Evolutionary conservation across 352 stramenopile genomes (phyloP), one percentile per base, ranked within the genome.

Genomic region (Halophytophthora batemanensis): DNA sequence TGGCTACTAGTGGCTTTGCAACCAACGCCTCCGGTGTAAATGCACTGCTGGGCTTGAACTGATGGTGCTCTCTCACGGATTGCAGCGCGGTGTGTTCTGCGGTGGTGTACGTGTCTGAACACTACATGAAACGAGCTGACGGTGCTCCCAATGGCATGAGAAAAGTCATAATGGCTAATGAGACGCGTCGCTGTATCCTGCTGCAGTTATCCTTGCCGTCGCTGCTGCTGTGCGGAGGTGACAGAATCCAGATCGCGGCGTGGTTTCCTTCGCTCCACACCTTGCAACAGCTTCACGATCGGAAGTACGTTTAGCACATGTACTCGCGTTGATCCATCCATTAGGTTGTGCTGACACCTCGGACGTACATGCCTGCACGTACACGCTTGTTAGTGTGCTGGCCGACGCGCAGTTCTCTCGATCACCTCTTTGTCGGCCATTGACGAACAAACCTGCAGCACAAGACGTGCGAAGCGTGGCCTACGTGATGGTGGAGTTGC

Each of bases 401-500:
- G 38, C 37, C 6, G 56, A 77, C 42, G 46, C 69, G 5, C 47
- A 64, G 34, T 53, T 71, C 33, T 47, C 42, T n/a, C 65, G 62
- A 2, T 62, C 66, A 6, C 50, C 62, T 21, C 49, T 79, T 6
- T 56, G 50, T 22, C 48, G 54, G 10, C 48, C 69, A 15, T 25
- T 51, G 11, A 7, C 34, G 18, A 42, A 41, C 18, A 40, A 58
- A n/a, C 25, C 40, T 15, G 21, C 33, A 2, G 46, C 50, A 11
- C 74, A 78, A 39, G 77, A 87, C 42, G 23, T 81, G 2, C 61
- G 73, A 25, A 83, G 72, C 29, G 54, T 88, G 12, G 77, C 74
- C 2, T 85, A 83, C 37, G 51, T 88, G 21, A 66, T 85, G 51
- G 36, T 71, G 6, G 77, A 88, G 54, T 72, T 88, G 70, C 63